Base-by-base conservation (phyloP, 768 basidiomycete genomes). In the Suillus lakei region DNA sequence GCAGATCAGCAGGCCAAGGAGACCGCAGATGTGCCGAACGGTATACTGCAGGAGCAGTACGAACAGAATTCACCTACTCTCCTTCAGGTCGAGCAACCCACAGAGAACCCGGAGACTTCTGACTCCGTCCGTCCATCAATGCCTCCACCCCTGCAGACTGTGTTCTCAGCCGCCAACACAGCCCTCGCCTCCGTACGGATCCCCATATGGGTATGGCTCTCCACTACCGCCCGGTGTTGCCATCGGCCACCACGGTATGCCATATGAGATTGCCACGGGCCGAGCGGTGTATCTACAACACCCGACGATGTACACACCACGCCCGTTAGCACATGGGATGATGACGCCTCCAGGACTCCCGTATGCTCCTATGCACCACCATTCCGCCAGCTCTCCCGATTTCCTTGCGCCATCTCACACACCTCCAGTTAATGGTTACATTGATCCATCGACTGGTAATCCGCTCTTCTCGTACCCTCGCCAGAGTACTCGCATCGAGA, bases 221-320 rank as follows among this genome's bases (percentile, higher is more conserved):
- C 76, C 83, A 8, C 67, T 89, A 23, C 85, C 92, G n/a, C 88
- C 88, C 16, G 93, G 93, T 56, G 83, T 93, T 59, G 91, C 84
- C 16, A 78, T 93, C 72, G 88, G 88, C 68, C 85, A 88, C 62
- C 88, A 91, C 66, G 93, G 93, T 38, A 83, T 92, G 79, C 82
- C 91, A n/a, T 94, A 89, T 72, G 93, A 95, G 75, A 73, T 93
- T 60, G 88, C 91, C 16, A 93, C 91, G 5, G 93, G 93, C 46
- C 91, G 91, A 44, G 86, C 91, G 13, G 88, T 95, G 39, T 90
- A 90, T 70, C 81, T 94, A 34, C 85, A 88, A 67, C 81, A 84
- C 15, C 84, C 87, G 23, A 81, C 83, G 34, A 83, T 91, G 80
- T 91, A 86, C 72, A 88, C 87, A 58, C 88, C 89, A 60, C 88